Evolutionary conservation across 139 green algal species (phyloP).

Genomic region (Pleodorina starrii): DNA sequence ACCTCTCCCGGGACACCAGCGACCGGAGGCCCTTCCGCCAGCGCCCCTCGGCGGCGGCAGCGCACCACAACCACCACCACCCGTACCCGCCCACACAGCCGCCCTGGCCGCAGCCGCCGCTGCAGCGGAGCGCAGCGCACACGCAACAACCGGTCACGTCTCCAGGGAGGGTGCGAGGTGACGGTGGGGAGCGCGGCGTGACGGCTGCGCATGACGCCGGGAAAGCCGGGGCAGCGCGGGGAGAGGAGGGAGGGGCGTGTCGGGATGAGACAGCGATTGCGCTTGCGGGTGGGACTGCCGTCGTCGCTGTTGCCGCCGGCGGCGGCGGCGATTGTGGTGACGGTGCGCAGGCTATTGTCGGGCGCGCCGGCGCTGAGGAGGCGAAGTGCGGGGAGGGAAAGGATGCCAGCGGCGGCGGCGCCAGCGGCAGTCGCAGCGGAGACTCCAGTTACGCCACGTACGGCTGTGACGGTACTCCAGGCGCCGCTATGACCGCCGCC

Average conservation of each 20-base stretch:
- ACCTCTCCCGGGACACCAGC: not conserved
- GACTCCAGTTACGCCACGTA: constrained; percentile 18
- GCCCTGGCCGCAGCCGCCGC: not conserved
- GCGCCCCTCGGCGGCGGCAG: no score
- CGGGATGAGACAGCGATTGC: no score
- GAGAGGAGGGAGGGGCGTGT: no score
- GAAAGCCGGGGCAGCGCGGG: no score
- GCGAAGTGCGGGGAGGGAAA: no score
- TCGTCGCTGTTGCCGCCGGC: not conserved
- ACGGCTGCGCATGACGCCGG: no score
- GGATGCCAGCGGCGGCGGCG: not conserved
- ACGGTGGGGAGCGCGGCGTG: no score
- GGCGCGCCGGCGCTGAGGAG: no score
- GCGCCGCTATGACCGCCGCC: not conserved
- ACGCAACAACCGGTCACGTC: not conserved
- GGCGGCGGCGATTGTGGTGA: not conserved
- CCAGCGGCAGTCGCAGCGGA: not conserved
- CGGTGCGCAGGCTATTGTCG: no score
- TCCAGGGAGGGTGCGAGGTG: no score
- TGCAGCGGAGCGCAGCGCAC: not conserved
- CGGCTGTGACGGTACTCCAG: not conserved
- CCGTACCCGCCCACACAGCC: not conserved
- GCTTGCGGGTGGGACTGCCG: no score
- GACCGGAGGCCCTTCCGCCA: not conserved
- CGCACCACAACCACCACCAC: not conserved